Base-by-base conservation (phyloP, 148 eudicot genomes). In the Silene uniflora region DNA sequence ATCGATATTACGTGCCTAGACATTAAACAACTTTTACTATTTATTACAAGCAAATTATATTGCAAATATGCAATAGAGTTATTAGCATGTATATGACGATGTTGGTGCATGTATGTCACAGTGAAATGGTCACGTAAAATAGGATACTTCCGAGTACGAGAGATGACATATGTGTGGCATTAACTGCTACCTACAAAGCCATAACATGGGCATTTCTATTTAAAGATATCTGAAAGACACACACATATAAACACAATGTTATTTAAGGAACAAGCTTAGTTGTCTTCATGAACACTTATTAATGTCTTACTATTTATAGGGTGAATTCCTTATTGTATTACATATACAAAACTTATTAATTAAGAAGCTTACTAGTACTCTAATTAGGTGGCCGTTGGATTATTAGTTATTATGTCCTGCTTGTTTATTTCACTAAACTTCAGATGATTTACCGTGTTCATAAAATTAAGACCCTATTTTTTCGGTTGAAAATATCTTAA, bases 101-200 rank as follows among this genome's bases (percentile, higher is more conserved):
- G 44, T 39, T 39, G 44, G 44, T 39, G 35, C 35, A 32, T 32
- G 44, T 39, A 32, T 32, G 44, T 39, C 44, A 39, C 44, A 39
- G 44, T 39, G 44, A 39, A 39, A 39, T 39, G 44, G 44, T 39
- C 44, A 0, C 44, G 44, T 39, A 39, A 39, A 39, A 39, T 39
- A 39, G 42, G 9, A 39, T 39, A 39, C 44, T 35, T 52, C 3
- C 14, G 12, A 63, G 14, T 11, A 67, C 39, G 52, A 67, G 22
- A 7, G 23, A 67, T 42, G 19, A 67, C 54, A 67, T 67, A 14
- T 23, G 60, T 29, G 10, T 22, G 21, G 46, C 42, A 71, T 71
- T 71, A 52, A 71, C 14, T 25, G 10, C 22, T 78, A 62, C 59
- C 56, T 52, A 13, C 14, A 74, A 74, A 74, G 29, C 55, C 58